Base-by-base conservation (phyloP, 495 filamentous ascomycete genomes). In the Neohortaea acidophila region DNA sequence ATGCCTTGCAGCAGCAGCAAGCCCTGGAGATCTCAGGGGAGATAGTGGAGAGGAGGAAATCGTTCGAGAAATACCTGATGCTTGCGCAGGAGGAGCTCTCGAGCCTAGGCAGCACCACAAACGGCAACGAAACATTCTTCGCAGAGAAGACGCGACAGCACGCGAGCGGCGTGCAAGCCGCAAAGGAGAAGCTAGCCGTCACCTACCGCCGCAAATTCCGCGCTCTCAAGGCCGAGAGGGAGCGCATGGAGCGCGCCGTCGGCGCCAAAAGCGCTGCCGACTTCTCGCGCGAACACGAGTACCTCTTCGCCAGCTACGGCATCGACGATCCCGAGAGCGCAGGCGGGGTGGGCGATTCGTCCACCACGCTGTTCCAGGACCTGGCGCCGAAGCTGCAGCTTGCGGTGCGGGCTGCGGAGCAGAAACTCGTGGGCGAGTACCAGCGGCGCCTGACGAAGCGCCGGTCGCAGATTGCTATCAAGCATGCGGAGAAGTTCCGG, bases 91-190 rank as follows among this genome's bases (percentile, higher is more conserved):
- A 25, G 13, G 50, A 53, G 46, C 50, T 53, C 15, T 47, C 47
- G 1, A 47, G 50, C 20, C 45, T 53, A 11, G 50, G 50, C 8
- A 47, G 38, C 23, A 47, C 44, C n/a, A 53, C 50, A 23, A 49
- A 41, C 10, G 42, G 38, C n/a, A 53, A 53, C 18, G 50, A 53
- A 31, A 37, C 38, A 2, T 37, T 53, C 2, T 53, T 53, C 32
- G 50, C 50, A 18, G 38, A 43, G 22, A 53, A 53, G 31, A 53
- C 50, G 11, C 50, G 43, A 21, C 43, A 53, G 40, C 50, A 53
- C 22, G 50, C 50, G n/a, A 40, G 43, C 5, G 50, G 47, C 13
- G 32, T 53, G 14, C 50, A 49, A 18, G 27, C 31, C 7, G 50
- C 46, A 3, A 53, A 53, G 26, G 47, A 53, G 17, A 38, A 46